Base-by-base conservation (phyloP, 2,329 filamentous ascomycete genomes). In the Scedosporium aurantiacum region DNA sequence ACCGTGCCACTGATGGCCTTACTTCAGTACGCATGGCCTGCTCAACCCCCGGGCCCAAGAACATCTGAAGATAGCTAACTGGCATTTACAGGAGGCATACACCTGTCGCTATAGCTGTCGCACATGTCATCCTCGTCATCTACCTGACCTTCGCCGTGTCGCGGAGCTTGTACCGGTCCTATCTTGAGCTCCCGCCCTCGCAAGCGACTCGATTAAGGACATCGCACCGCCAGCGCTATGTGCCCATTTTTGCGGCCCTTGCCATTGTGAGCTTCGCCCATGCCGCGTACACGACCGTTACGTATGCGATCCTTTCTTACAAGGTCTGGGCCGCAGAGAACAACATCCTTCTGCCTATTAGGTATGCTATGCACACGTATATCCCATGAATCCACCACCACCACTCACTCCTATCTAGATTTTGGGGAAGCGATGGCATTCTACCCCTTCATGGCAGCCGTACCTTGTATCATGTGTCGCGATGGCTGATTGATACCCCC, bases 401-500 rank as follows among this genome's bases (percentile, higher is more conserved):
- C 32, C 32, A 37, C 32, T 37, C 21, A 43, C 14, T 8, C 16
- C 40, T n/a, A 21, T 12, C 6, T 41, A 70, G 68, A 27, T 65
- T 68, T 23, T 67, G 67, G 47, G 68, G 68, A 8, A 41, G 68
- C 23, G 73, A 72, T 64, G 75, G 76, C 25, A 70, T 74, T 6
- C 69, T 74, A 6, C 70, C 71, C 7, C 67, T 68, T 1, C 67
- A 69, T 27, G 68, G 70, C 4, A 68, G 70, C 27, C 64, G 66
- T 8, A 65, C 65, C 16, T 60, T 66, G 12, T 68, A 75, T 63
- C 68, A 78, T 55, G 66, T 82, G 54, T 75, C 74, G 10, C 75
- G 76, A 27, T 86, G 83, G 83, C 68, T 83, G 63, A 76, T 73
- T 55, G 79, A 84, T 41, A 78, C 78, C 2, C 75, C 81, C 25